These are phyloP conservation scores for Jacaranda mimosifolia DNA, from an alignment of 257 asterid species.

Conservation along the genomic window DNA sequence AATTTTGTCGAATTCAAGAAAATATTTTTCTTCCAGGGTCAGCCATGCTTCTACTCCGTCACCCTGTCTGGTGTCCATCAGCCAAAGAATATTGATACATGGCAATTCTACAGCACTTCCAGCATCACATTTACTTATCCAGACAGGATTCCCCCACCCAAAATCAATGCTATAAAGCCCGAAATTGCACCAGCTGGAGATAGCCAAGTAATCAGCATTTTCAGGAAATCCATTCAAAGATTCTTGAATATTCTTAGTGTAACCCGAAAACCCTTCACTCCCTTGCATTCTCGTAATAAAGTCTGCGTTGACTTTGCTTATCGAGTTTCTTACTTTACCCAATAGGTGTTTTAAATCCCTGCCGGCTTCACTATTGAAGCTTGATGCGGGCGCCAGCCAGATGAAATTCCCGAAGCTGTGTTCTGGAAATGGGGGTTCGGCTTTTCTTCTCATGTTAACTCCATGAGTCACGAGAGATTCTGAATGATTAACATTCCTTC, in stretches of 20 bases:
- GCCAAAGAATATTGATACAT: slow-evolving; percentile 49
- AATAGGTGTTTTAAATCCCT: slow-evolving; percentile 35
- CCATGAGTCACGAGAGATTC: slow-evolving; percentile 44
- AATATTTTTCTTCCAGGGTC: slow-evolving; percentile 41
- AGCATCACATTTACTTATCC: slow-evolving; percentile 52
- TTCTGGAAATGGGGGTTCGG: slow-evolving; percentile 43
- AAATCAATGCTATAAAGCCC: slow-evolving; percentile 52
- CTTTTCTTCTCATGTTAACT: slow-evolving; percentile 54
- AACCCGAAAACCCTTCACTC: slow-evolving; percentile 42
- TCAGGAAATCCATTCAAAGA: slow-evolving; percentile 40
- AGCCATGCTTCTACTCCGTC: slow-evolving; percentile 60
- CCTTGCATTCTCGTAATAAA: slow-evolving; percentile 50
- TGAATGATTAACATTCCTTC: not conserved
- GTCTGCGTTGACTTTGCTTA: slow-evolving; percentile 37
- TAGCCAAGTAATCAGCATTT: slow-evolving; percentile 44
- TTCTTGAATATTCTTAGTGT: slow-evolving; percentile 42
- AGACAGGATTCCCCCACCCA: slow-evolving; percentile 49
- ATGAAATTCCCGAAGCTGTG: slow-evolving; percentile 50
- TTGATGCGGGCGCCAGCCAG: slow-evolving; percentile 52
- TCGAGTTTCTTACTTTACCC: slow-evolving; percentile 38
- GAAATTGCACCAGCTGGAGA: slow-evolving; percentile 63
- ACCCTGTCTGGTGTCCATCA: slow-evolving; percentile 47
- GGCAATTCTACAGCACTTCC: slow-evolving; percentile 49
- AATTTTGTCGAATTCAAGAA: slow-evolving; percentile 38
- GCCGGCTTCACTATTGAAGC: not conserved